Evolutionary conservation across 208 protist species (phyloP).

Genomic region (Sergeia podlipaevii): DNA sequence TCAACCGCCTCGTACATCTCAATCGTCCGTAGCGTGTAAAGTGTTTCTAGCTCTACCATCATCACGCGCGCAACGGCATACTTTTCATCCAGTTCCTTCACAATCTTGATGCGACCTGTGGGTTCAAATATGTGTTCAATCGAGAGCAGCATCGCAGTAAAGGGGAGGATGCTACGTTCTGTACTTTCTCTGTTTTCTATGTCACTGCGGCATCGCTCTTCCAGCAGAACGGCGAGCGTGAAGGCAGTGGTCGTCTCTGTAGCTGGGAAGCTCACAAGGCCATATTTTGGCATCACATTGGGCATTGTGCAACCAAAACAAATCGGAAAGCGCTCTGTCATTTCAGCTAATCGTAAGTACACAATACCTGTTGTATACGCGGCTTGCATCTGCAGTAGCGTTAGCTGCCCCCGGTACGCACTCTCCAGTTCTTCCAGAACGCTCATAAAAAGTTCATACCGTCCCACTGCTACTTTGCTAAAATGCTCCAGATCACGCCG

Average conservation of each 20-base stretch:
- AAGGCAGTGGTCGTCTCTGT: too few species aligned
- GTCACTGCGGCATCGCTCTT: constrained; percentile 7
- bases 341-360: constrained; percentile 25
- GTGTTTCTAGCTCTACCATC: constrained; percentile 13
- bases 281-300: constrained; percentile 26
- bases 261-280: constrained; percentile 22
- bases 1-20: constrained; percentile 26
- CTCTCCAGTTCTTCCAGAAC: constrained; percentile 26
- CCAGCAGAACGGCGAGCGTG: constrained; percentile 21
- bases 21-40: constrained; percentile 31
- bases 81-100: constrained; percentile 8
- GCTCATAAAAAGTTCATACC: constrained; percentile 10
- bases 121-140: constrained; percentile 12
- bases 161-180: constrained; percentile 3
- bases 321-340: constrained; percentile 38
- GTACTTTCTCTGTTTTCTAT: constrained; percentile 1
- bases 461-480: constrained; percentile 11
- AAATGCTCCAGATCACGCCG: constrained; percentile 25
- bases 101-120: constrained; percentile 7
- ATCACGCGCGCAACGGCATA: constrained; percentile 7
- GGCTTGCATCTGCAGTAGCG: constrained; percentile 22
- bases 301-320: constrained; percentile 55
- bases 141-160: neutral
- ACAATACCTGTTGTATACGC: constrained; percentile 29
- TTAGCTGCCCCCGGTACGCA: constrained; percentile 31